Conservation (phyloP, 2,329 filamentous ascomycete species). For the Huntiella savannae region DNA sequence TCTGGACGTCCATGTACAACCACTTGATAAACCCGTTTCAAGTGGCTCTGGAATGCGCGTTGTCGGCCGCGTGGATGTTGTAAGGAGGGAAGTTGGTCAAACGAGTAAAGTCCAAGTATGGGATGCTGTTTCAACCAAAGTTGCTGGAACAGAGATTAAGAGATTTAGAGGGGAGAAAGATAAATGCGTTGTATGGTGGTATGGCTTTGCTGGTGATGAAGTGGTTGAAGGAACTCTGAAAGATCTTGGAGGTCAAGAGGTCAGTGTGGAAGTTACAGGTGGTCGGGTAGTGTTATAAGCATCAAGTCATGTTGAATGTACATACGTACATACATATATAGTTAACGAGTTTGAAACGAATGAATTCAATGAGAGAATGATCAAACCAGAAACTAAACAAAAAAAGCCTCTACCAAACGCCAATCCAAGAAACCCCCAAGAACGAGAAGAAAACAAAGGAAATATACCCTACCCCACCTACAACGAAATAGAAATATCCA, state of each 20-base stretch:
- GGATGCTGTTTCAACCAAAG: no score
- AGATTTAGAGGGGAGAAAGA: not conserved
- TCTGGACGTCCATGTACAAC: conserved; percentile 7
- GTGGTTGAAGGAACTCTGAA: not conserved
- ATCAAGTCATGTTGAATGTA: not conserved
- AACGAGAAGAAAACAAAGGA: not conserved
- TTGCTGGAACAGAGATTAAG: no score
- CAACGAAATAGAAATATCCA: conserved; percentile 4
- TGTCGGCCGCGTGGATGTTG: conserved; percentile 5
- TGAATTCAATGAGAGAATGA: not conserved
- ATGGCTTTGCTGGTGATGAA: conserved; percentile 8
- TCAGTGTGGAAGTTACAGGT: not conserved
- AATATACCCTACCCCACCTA: not conserved
- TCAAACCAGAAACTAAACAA: not conserved
- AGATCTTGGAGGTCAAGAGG: not conserved
- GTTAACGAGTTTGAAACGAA: not conserved
- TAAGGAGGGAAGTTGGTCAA: not conserved
- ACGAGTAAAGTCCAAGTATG: no score
- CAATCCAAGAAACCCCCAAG: not conserved
- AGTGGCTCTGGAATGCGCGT: conserved; percentile 3
- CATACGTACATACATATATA: not conserved
- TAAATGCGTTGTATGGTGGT: conserved; percentile 9
- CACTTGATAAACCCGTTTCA: conserved; percentile 5
- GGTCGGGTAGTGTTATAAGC: not conserved
- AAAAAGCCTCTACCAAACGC: not conserved